Percentiles rank a stretch among this genome's conserved stretches.
phyloP scores from a whole-genome alignment of 345 rosid species.

The Microthlaspi erraticum region DNA sequence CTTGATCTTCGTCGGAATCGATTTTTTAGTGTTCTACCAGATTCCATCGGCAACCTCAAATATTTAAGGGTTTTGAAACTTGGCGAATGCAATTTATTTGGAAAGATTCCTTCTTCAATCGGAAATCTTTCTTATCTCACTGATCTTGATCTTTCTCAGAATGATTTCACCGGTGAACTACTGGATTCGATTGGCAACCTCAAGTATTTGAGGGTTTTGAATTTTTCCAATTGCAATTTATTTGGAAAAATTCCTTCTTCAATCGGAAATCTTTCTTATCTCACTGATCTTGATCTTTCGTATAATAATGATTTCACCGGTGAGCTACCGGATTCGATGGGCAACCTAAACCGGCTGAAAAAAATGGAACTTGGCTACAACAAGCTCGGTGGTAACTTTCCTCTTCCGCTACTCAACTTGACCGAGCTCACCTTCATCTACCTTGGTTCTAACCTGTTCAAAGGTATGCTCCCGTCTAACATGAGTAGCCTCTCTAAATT shows the following conservation, averaged over 20 bases:
- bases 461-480: constrained; percentile 30
- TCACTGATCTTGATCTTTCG: too few species aligned
- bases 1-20: background rate
- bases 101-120: constrained; percentile 34
- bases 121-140: constrained; percentile 39
- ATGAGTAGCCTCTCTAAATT: constrained; percentile 26
- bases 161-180: constrained; percentile 42
- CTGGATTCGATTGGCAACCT: too few species aligned
- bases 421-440: background rate
- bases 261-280: too few species aligned
- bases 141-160: constrained; percentile 14
- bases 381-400: constrained; percentile 6
- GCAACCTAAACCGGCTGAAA: background rate
- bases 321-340: background rate
- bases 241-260: too few species aligned
- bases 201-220: too few species aligned
- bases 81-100: background rate
- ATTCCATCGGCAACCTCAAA: background rate
- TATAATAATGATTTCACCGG: too few species aligned
- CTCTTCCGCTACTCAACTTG: background rate
- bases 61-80: constrained; percentile 7
- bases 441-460: background rate
- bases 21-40: constrained; percentile 32
- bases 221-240: too few species aligned
- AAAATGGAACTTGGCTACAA: background rate